phyloP scores from a whole-genome alignment of 331 rosid species.

The Quercus lobata region DNA sequence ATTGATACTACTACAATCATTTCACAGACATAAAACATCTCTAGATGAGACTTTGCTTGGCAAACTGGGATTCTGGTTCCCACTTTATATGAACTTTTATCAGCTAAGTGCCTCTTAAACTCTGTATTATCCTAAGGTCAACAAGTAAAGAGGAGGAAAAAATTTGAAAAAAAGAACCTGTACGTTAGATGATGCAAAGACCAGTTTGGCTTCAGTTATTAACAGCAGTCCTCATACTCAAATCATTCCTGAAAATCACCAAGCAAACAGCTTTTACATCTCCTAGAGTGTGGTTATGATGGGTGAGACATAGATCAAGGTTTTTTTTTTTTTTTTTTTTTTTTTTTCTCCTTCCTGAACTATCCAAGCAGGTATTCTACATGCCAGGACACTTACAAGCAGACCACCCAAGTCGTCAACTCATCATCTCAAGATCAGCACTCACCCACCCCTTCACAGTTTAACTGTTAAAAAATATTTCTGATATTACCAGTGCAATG shows the following conservation, averaged over 20 bases:
- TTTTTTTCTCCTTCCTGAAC: not conserved
- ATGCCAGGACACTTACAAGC: conserved; percentile 7
- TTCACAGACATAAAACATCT: conserved; percentile 25
- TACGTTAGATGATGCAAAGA: not conserved
- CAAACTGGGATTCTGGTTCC: conserved; percentile 29
- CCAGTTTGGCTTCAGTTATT: not conserved
- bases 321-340: not conserved
- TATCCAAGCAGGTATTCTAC: conserved; percentile 9
- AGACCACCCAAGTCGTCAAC: conserved; percentile 23
- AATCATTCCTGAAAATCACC: conserved; percentile 2
- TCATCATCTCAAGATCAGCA: conserved; percentile 22
- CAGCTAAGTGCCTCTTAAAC: conserved; percentile 16
- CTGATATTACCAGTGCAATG: conserved; percentile 9
- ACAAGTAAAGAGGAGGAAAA: conserved; percentile 10
- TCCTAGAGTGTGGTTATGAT: conserved; percentile 22
- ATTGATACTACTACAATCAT: conserved; percentile 25
- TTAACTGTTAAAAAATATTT: conserved; percentile 21
- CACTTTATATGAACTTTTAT: conserved; percentile 43
- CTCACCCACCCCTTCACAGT: conserved; percentile 17
- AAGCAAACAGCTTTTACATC: conserved; percentile 23
- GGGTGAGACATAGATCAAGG: conserved; percentile 6
- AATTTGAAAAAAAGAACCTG: not conserved
- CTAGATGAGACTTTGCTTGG: conserved; percentile 22
- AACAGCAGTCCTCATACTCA: conserved; percentile 10
- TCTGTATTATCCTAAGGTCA: conserved; percentile 10